phyloP scores from a whole-genome alignment of 2,329 filamentous ascomycete genomes.

The Cladobotryum mycophilum region DNA sequence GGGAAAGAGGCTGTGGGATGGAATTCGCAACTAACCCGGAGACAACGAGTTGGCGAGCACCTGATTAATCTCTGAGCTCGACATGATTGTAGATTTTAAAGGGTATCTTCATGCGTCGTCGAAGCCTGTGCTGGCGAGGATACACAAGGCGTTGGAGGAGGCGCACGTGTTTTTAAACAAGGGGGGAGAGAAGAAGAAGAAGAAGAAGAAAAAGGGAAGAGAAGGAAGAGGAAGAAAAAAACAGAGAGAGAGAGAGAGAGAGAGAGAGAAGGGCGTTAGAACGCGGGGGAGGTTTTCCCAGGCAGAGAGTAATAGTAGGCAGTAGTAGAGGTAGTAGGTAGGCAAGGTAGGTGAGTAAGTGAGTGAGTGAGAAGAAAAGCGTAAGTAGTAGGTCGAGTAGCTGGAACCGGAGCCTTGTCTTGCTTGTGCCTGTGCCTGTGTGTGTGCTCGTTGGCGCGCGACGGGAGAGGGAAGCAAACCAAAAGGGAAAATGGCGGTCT shows the following conservation, averaged over 20 bases:
- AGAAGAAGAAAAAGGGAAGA: conserved; percentile 19
- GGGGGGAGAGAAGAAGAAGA: conserved; percentile 20
- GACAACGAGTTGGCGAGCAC: conserved; percentile 97
- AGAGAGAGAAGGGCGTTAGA: background rate
- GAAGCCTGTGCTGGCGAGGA: conserved; percentile 18
- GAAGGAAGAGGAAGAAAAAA: background rate
- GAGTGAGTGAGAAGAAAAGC: background rate
- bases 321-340: background rate
- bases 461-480: conserved; percentile 5
- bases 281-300: conserved; percentile 10
- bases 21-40: conserved; percentile 59
- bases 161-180: conserved; percentile 23
- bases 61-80: conserved; percentile 88
- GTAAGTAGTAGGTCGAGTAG: background rate
- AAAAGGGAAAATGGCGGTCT: conserved; percentile 11
- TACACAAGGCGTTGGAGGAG: conserved; percentile 17
- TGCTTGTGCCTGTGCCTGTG: too few relatives aligned
- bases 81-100: conserved; percentile 46
- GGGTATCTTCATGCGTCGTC: conserved; percentile 33
- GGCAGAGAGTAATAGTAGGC: background rate
- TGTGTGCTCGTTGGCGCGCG: background rate
- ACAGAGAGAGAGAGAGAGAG: background rate
- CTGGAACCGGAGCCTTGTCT: too few relatives aligned
- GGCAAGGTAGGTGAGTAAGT: too few relatives aligned
- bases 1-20: conserved; percentile 2